Conservation (phyloP, 768 basidiomycete genomes). For the Trametes coccinea region DNA sequence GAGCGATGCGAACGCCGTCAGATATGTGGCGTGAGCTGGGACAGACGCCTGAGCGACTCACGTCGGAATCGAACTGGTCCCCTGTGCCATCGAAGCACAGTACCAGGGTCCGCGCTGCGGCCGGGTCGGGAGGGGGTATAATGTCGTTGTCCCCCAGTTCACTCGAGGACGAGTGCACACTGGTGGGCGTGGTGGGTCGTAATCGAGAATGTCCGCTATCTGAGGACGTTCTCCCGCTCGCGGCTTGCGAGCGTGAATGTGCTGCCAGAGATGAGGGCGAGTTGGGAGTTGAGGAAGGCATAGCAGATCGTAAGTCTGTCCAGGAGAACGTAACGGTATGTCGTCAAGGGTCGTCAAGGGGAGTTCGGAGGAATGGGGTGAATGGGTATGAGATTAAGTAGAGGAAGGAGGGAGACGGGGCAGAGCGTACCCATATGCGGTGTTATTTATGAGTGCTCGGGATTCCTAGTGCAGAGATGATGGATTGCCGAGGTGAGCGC, state of each 20-base stretch:
- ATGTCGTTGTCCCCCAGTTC: slow-evolving; percentile 21
- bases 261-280: background rate
- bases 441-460: background rate
- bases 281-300: background rate
- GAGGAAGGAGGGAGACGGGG: background rate
- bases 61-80: slow-evolving; percentile 69
- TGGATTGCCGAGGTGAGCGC: slow-evolving; percentile 7
- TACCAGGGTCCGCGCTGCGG: slow-evolving; percentile 50
- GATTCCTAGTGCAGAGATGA: background rate
- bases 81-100: slow-evolving; percentile 71
- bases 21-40: background rate
- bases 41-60: slow-evolving; percentile 31
- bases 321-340: background rate
- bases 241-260: background rate
- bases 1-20: background rate
- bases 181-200: slow-evolving; percentile 17
- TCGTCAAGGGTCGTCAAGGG: slow-evolving; percentile 17
- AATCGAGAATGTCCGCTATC: slow-evolving; percentile 7
- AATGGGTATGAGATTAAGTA: background rate
- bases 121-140: slow-evolving; percentile 26
- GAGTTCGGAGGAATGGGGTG: background rate
- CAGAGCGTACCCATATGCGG: slow-evolving; percentile 5
- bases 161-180: slow-evolving; percentile 16
- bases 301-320: slow-evolving; percentile 12
- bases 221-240: background rate